phyloP scores from a whole-genome alignment of 805 yeast species.

The Metschnikowia rubicola region DNA sequence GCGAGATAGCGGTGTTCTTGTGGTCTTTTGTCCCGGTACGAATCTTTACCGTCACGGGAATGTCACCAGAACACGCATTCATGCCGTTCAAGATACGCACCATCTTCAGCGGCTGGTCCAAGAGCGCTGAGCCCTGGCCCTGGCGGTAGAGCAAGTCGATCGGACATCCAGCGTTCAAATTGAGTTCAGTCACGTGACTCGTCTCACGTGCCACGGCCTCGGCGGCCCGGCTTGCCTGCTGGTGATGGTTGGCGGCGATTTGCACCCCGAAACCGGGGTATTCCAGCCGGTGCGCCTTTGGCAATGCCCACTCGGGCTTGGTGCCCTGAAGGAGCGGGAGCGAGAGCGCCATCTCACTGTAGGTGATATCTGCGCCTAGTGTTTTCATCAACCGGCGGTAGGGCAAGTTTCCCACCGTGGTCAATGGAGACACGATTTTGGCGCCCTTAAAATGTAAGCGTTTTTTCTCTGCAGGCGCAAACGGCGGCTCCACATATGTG shows the following conservation, averaged over 20 bases:
- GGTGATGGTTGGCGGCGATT: slow-evolving; percentile 84
- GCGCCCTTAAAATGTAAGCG: slow-evolving; percentile 62
- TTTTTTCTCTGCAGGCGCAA: slow-evolving; percentile 79
- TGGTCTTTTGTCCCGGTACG: slow-evolving; percentile 87
- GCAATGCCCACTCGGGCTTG: slow-evolving; percentile 96
- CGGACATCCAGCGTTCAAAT: slow-evolving; percentile 96
- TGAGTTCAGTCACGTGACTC: slow-evolving; percentile 70
- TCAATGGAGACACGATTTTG: slow-evolving; percentile 89
- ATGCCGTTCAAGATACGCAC: slow-evolving; percentile 78
- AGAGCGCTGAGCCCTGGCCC: slow-evolving; percentile 92
- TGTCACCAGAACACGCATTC: slow-evolving; percentile 84
- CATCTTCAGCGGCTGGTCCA: slow-evolving; percentile 84
- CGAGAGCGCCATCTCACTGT: slow-evolving; percentile 90
- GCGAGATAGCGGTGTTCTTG: slow-evolving; percentile 79
- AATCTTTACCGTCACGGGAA: slow-evolving; percentile 88
- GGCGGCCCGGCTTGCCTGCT: slow-evolving; percentile 93
- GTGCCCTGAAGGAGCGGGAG: slow-evolving; percentile 85
- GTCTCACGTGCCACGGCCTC: slow-evolving; percentile 65
- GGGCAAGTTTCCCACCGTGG: slow-evolving; percentile 97
- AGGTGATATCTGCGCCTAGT: slow-evolving; percentile 89
- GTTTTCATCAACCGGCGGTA: slow-evolving; percentile 88
- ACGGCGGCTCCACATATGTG: slow-evolving; percentile 72
- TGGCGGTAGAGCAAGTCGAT: slow-evolving; percentile 89
- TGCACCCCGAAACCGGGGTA: slow-evolving; percentile 90
- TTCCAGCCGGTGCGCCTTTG: slow-evolving; percentile 82